Conservation (phyloP, 208 protist species). For the Trypanosoma brucei region DNA sequence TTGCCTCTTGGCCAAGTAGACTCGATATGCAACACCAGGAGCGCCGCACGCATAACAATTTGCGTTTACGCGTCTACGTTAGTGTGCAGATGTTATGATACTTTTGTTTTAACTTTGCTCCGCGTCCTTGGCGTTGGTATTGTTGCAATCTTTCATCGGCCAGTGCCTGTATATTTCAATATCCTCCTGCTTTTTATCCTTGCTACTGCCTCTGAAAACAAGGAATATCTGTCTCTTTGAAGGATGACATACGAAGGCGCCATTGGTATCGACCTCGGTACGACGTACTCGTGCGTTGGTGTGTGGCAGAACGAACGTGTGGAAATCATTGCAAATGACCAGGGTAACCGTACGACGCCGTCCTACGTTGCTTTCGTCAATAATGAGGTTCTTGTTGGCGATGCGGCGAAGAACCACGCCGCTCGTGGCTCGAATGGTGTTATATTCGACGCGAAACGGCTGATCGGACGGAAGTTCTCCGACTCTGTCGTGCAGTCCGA, state of each 20-base stretch:
- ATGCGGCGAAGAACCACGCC: conserved; percentile 92
- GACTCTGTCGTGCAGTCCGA: conserved; percentile 90
- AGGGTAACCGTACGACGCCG: conserved; percentile 99
- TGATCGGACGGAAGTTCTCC: conserved; percentile 89
- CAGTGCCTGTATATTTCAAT: too few species aligned
- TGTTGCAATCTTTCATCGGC: too few species aligned
- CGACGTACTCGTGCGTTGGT: conserved; percentile 96
- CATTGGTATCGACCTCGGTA: conserved; percentile 91
- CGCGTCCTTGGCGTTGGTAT: too few species aligned
- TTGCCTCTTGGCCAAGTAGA: too few species aligned
- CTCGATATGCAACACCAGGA: too few species aligned
- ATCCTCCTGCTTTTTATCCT: too few species aligned
- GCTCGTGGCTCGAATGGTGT: conserved; percentile 87
- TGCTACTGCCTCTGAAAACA: too few species aligned
- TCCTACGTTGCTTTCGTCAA: conserved; percentile 99
- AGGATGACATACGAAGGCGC: conserved; percentile 40
- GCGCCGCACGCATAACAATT: too few species aligned
- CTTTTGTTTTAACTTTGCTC: too few species aligned
- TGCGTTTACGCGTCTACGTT: too few species aligned
- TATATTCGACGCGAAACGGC: conserved; percentile 95
- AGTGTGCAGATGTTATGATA: too few species aligned
- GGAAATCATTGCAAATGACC: conserved; percentile 99
- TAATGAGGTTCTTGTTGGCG: conserved; percentile 93
- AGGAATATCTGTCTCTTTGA: conserved; percentile 22
- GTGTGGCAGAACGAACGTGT: conserved; percentile 93